A percentile compares a stretch with the other conserved stretches of the same genome.
phyloP scores from a whole-genome alignment of 208 protist genomes.

The Acanthamoeba castellanii region DNA sequence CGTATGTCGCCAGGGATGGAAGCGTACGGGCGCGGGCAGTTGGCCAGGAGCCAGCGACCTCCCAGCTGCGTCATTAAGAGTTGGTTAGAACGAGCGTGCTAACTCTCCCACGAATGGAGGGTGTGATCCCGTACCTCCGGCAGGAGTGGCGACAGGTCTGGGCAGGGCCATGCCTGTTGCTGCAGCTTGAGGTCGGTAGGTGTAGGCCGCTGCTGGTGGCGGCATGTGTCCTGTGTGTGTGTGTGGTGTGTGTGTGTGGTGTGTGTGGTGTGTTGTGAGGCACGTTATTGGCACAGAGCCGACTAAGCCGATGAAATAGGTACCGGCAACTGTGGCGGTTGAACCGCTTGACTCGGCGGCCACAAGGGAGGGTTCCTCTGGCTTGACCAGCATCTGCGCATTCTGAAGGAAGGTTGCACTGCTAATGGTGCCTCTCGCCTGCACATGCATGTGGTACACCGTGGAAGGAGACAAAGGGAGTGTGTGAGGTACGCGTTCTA shows the following conservation, averaged over 20 bases:
- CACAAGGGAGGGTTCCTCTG: background rate
- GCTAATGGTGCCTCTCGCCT: constrained; percentile 14
- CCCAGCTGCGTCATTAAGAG: too few species aligned
- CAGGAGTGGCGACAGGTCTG: background rate
- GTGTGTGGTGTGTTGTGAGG: too few species aligned
- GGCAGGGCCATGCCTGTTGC: background rate
- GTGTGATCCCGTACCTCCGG: background rate
- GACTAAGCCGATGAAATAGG: background rate
- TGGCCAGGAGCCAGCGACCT: too few species aligned
- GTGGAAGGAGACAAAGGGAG: background rate
- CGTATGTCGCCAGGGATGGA: too few species aligned
- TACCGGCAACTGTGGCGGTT: background rate
- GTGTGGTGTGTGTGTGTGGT: too few species aligned
- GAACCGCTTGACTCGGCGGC: background rate
- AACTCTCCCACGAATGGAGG: too few species aligned
- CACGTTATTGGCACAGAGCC: too few species aligned
- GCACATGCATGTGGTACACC: background rate
- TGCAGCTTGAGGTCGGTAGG: background rate
- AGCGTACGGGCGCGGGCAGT: background rate
- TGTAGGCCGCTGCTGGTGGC: background rate
- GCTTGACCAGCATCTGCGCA: background rate
- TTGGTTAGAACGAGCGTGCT: too few species aligned
- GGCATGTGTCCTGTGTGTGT: background rate
- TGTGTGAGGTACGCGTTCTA: background rate
- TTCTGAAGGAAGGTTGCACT: constrained; percentile 2